phyloP scores from a whole-genome alignment of 140 eudicot genomes.

The Oenanthe javanica region DNA sequence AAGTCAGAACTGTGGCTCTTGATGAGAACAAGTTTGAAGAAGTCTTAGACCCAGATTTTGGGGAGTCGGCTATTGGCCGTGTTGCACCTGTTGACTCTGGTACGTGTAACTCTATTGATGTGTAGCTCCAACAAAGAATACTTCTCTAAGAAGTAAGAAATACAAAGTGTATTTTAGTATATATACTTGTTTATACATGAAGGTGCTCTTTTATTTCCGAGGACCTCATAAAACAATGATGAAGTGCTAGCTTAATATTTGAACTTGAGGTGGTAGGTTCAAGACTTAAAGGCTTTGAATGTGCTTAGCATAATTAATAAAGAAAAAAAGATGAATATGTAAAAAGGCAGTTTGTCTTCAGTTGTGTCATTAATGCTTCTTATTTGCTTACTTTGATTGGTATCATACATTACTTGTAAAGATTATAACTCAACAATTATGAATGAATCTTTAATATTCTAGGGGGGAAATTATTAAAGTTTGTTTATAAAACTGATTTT shows the following conservation, averaged over 20 bases:
- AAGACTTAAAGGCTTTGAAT: not conserved
- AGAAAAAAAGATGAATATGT: not conserved
- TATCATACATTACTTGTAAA: not conserved
- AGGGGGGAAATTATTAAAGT: not conserved
- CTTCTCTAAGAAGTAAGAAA: not conserved
- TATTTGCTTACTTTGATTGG: not conserved
- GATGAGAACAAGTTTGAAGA: conserved; percentile 68
- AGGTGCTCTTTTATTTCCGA: not conserved
- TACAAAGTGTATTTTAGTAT: not conserved
- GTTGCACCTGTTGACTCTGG: conserved; percentile 97
- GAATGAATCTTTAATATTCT: not conserved
- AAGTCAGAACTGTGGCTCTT: conserved; percentile 67
- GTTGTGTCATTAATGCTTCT: not conserved
- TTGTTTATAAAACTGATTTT: not conserved
- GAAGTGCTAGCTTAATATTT: not conserved
- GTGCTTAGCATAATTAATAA: not conserved
- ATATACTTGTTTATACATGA: not conserved
- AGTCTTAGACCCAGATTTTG: conserved; percentile 80
- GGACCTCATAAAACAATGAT: not conserved
- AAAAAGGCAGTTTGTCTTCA: not conserved
- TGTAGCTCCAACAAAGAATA: not conserved
- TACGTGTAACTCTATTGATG: conserved; percentile 11
- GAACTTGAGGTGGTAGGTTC: not conserved
- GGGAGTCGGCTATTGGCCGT: conserved; percentile 93
- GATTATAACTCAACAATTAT: not conserved